phyloP scores from a whole-genome alignment of 129 eudicot genomes.

The Centrapalus pauciflorus region DNA sequence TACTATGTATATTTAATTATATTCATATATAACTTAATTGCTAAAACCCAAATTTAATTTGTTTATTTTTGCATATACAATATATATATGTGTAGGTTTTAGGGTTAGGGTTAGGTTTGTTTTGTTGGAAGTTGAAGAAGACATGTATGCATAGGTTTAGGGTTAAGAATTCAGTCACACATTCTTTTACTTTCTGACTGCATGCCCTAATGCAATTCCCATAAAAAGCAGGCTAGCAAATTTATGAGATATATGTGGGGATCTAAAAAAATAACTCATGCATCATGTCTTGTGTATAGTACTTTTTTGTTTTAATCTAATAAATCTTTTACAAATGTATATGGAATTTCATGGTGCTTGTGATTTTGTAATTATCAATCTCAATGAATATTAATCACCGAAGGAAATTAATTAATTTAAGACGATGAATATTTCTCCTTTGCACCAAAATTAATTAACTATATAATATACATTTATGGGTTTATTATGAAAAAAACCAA shows the following conservation, averaged over 20 bases:
- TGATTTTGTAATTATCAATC: background rate
- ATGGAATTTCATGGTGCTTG: no score
- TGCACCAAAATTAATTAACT: no score
- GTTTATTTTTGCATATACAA: no score
- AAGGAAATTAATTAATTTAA: background rate
- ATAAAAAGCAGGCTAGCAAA: conserved; percentile 14
- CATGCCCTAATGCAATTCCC: conserved; percentile 18
- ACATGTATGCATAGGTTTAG: background rate
- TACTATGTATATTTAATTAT: no score
- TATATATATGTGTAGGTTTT: conserved; percentile 10
- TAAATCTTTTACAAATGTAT: background rate
- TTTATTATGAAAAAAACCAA: no score
- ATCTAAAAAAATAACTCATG: conserved; percentile 11
- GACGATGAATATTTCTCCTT: no score
- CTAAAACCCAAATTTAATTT: no score
- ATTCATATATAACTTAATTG: no score
- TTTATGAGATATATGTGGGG: conserved; percentile 11
- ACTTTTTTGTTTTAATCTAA: background rate
- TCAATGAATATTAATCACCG: background rate
- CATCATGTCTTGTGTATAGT: background rate
- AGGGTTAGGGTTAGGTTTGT: conserved; percentile 24
- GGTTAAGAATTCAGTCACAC: background rate
- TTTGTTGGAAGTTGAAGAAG: conserved; percentile 19
- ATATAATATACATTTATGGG: no score
- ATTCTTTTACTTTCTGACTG: conserved; percentile 8